phyloP scores from a whole-genome alignment of 352 stramenopile genomes.

The Phytophthora fragariae region DNA sequence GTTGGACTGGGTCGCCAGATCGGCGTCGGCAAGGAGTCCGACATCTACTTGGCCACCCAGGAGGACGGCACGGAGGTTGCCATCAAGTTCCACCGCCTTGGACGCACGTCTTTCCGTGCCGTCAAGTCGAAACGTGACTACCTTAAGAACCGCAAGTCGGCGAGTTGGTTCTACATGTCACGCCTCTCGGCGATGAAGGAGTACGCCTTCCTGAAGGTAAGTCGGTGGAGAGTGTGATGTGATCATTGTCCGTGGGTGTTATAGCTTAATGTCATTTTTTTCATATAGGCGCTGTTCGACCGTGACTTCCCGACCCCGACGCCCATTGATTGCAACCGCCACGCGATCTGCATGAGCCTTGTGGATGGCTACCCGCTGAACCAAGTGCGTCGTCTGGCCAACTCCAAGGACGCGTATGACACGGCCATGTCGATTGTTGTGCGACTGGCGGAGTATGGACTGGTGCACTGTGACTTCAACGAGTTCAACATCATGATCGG shows the following conservation, averaged over 20 bases:
- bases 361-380: slow-evolving; percentile 96
- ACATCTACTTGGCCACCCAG: slow-evolving; percentile 97
- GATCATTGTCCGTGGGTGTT: neutral
- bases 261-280: slow-evolving; percentile 1
- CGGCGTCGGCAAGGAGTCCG: slow-evolving; percentile 99
- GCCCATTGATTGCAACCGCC: slow-evolving; percentile 98
- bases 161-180: slow-evolving; percentile 99
- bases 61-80: slow-evolving; percentile 96
- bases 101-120: slow-evolving; percentile 97
- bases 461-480: slow-evolving; percentile 99
- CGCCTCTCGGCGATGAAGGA: slow-evolving; percentile 99
- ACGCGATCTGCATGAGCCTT: slow-evolving; percentile 98
- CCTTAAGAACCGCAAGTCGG: slow-evolving; percentile 95
- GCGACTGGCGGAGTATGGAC: slow-evolving; percentile 95
- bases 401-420: slow-evolving; percentile 96
- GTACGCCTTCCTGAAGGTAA: slow-evolving; percentile 98
- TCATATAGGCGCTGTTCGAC: slow-evolving; percentile 89
- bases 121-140: slow-evolving; percentile 99
- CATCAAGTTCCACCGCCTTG: slow-evolving; percentile 99
- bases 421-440: slow-evolving; percentile 96
- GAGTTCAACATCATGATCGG: slow-evolving; percentile 99
- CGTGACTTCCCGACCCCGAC: slow-evolving; percentile 97
- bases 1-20: slow-evolving; percentile 94
- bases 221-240: neutral
- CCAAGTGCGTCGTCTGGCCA: slow-evolving; percentile 93